Percentiles rank a stretch among this genome's conserved stretches.
Evolutionary conservation across 352 stramenopile genomes (phyloP).

Genomic region (Globisporangium spinosum): DNA sequence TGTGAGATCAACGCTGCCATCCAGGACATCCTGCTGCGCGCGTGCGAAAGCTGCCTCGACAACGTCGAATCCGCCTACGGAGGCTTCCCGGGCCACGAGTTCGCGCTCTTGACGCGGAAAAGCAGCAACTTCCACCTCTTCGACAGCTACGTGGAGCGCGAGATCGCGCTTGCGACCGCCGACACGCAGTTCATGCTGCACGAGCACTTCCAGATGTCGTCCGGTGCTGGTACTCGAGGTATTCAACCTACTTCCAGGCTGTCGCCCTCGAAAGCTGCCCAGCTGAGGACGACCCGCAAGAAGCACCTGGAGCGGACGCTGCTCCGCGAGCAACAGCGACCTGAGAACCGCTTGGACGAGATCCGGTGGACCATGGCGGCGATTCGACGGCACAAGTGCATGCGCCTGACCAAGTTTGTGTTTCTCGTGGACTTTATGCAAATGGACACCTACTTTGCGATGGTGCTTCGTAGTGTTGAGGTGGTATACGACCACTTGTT

Average conservation of each 20-base stretch:
- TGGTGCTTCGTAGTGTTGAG: slow-evolving; percentile 42
- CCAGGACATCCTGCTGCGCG: slow-evolving; percentile 32
- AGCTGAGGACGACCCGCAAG: slow-evolving; percentile 19
- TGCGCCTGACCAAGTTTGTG: slow-evolving; percentile 52
- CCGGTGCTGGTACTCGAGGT: neutral
- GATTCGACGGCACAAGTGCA: slow-evolving; percentile 53
- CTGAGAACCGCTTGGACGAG: slow-evolving; percentile 35
- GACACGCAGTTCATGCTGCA: slow-evolving; percentile 45
- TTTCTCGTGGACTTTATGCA: slow-evolving; percentile 54
- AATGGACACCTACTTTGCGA: slow-evolving; percentile 36
- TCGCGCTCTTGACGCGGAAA: slow-evolving; percentile 47
- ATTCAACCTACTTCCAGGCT: neutral
- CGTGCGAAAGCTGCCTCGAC: slow-evolving; percentile 38
- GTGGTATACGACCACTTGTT: slow-evolving; percentile 35
- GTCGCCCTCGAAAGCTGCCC: slow-evolving; percentile 21
- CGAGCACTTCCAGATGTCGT: slow-evolving; percentile 42
- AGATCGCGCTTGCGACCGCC: slow-evolving; percentile 45
- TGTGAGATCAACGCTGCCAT: slow-evolving; percentile 30
- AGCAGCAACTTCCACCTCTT: slow-evolving; percentile 64
- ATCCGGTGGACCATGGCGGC: slow-evolving; percentile 72
- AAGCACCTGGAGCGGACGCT: slow-evolving; percentile 23
- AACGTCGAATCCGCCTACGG: slow-evolving; percentile 33
- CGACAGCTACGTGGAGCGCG: slow-evolving; percentile 47
- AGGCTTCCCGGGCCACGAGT: slow-evolving; percentile 47
- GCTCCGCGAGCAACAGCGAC: slow-evolving; percentile 17